Evolutionary conservation across 495 filamentous ascomycete genomes (phyloP).

Genomic region (Lichenothelia convexa): DNA sequence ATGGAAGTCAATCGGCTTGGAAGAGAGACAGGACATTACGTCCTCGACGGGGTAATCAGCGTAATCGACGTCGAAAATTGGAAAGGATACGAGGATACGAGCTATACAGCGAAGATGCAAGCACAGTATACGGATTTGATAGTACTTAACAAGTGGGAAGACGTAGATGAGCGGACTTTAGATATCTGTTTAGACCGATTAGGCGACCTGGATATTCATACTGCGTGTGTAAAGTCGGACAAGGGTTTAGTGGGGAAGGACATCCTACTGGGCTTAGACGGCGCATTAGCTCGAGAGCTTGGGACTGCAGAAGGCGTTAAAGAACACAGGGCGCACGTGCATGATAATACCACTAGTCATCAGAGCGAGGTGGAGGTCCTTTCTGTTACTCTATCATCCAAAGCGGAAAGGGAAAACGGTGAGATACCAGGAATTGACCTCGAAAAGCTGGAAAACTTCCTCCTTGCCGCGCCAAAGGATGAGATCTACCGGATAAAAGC

Average conservation of each 20-base stretch:
- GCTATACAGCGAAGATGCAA: conserved; percentile 33
- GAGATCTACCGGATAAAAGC: conserved; percentile 94
- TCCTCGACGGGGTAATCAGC: conserved; percentile 75
- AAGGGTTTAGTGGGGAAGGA: conserved; percentile 54
- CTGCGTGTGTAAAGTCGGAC: conserved; percentile 63
- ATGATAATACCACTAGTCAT: conserved; percentile 22
- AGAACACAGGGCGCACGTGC: too few species aligned
- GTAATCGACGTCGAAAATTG: conserved; percentile 97
- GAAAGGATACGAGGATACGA: conserved; percentile 85
- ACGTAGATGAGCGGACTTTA: conserved; percentile 45
- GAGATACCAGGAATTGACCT: conserved; percentile 50
- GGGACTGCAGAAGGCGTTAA: conserved; percentile 14
- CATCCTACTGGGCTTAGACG: conserved; percentile 75
- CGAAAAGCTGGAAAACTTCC: conserved; percentile 41
- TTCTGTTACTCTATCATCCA: conserved; percentile 43
- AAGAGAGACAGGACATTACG: conserved; percentile 40
- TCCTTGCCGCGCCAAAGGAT: conserved; percentile 61
- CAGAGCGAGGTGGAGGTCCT: conserved; percentile 46
- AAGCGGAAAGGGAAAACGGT: conserved; percentile 12
- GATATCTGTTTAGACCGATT: conserved; percentile 72
- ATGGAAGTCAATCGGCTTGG: conserved; percentile 58
- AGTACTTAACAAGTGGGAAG: conserved; percentile 93
- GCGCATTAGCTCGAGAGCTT: conserved; percentile 47
- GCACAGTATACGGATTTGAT: conserved; percentile 70
- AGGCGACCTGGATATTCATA: conserved; percentile 68